These are phyloP conservation scores for Phlyctochytrium bullatum DNA, from an alignment of 192 early-diverging fungal species.

Conservation along the genomic window DNA sequence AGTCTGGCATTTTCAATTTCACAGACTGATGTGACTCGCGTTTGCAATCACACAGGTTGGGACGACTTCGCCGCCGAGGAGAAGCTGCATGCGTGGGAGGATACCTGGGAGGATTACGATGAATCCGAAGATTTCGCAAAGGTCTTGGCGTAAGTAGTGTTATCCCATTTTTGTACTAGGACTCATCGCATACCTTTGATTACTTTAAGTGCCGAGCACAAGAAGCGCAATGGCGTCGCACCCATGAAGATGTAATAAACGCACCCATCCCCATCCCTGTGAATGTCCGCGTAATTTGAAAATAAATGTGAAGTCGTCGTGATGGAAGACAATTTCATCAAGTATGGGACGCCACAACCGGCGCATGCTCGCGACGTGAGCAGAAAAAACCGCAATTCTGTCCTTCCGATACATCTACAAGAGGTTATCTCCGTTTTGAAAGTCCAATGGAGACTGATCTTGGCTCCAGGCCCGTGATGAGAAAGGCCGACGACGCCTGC, in stretches of 20 bases:
- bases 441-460: not conserved
- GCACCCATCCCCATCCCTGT: no score
- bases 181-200: no score
- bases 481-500: conserved; percentile 75
- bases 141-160: no score
- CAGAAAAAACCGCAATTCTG: conserved; percentile 47
- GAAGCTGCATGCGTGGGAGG: not conserved
- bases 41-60: no score
- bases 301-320: no score
- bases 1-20: no score
- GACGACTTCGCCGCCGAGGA: not conserved
- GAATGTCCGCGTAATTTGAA: no score
- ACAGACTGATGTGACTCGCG: no score
- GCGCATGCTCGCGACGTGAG: conserved; percentile 33
- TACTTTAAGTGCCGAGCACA: no score
- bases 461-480: conserved; percentile 39
- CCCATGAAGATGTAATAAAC: no score
- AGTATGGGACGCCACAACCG: conserved; percentile 44
- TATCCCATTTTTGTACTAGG: no score
- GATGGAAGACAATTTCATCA: conserved; percentile 3
- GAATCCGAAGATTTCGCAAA: not conserved
- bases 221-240: no score
- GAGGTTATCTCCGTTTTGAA: conserved; percentile 32
- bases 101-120: conserved; percentile 1
- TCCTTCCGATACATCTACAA: conserved; percentile 46